Conservation (phyloP, 805 yeast genomes). For the Metschnikowia cerradonensis region DNA sequence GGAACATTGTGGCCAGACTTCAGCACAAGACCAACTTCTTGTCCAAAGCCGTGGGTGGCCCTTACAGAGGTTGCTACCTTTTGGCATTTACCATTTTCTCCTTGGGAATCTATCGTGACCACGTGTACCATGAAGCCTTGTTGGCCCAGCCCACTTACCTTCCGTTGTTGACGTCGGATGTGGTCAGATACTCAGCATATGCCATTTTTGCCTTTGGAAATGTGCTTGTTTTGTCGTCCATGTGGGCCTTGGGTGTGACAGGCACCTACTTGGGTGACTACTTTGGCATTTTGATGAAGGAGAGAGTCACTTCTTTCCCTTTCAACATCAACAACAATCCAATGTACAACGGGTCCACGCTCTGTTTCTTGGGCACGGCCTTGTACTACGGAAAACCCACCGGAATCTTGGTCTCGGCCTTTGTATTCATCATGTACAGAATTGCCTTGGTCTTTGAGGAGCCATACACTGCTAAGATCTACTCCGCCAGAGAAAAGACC, state of each 20-base stretch:
- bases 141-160: constrained; percentile 63
- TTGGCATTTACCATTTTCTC: constrained; percentile 82
- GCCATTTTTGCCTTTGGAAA: constrained; percentile 65
- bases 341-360: constrained; percentile 91
- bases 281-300: constrained; percentile 90
- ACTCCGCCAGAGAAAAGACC: constrained; percentile 58
- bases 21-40: constrained; percentile 77
- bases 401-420: constrained; percentile 66
- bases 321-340: constrained; percentile 90
- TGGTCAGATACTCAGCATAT: constrained; percentile 50
- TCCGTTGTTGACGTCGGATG: constrained; percentile 39
- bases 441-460: constrained; percentile 88
- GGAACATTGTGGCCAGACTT: constrained; percentile 88
- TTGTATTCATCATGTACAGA: constrained; percentile 78
- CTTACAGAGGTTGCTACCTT: constrained; percentile 73
- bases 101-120: constrained; percentile 80
- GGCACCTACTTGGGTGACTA: constrained; percentile 98
- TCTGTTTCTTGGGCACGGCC: constrained; percentile 88
- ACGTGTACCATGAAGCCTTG: constrained; percentile 67
- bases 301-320: constrained; percentile 89
- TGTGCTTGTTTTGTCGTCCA: constrained; percentile 72
- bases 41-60: constrained; percentile 69
- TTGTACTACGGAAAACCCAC: constrained; percentile 87
- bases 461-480: constrained; percentile 91
- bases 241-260: constrained; percentile 91